These are phyloP conservation scores for Meira nashicola DNA, from an alignment of 1,284 basidiomycete genomes.

Conservation along the genomic window DNA sequence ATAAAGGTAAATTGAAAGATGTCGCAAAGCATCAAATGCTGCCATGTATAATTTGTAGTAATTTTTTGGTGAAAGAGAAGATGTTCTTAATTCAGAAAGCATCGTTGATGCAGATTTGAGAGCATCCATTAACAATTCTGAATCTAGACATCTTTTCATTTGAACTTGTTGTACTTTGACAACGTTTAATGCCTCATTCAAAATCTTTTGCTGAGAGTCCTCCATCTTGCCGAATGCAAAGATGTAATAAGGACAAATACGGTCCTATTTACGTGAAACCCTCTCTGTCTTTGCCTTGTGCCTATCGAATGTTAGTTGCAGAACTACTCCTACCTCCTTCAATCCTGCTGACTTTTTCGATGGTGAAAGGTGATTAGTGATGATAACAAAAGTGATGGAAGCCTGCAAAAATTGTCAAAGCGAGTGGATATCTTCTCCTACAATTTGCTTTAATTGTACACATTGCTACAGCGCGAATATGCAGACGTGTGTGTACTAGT, in stretches of 20 bases:
- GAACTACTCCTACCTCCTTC: too few species aligned
- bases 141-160: conserved; percentile 49
- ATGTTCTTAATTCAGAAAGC: conserved; percentile 48
- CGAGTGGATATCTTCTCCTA: too few species aligned
- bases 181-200: conserved; percentile 46
- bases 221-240: conserved; percentile 32
- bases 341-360: too few species aligned
- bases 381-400: too few species aligned
- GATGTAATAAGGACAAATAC: not conserved
- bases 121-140: conserved; percentile 52
- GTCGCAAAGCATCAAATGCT: conserved; percentile 48
- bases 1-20: conserved; percentile 50
- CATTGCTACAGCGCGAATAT: too few species aligned
- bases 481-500: too few species aligned
- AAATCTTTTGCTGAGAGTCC: conserved; percentile 43
- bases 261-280: too few species aligned
- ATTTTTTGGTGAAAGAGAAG: conserved; percentile 46
- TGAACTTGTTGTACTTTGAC: conserved; percentile 52
- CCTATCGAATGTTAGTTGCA: too few species aligned
- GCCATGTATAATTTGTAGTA: conserved; percentile 53
- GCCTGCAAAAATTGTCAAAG: too few species aligned
- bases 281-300: too few species aligned
- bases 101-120: conserved; percentile 51
- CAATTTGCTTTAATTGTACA: too few species aligned
- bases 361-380: too few species aligned